Base-by-base conservation (phyloP, 441 rosid genomes). In the Pelargonium exstipulatum region DNA sequence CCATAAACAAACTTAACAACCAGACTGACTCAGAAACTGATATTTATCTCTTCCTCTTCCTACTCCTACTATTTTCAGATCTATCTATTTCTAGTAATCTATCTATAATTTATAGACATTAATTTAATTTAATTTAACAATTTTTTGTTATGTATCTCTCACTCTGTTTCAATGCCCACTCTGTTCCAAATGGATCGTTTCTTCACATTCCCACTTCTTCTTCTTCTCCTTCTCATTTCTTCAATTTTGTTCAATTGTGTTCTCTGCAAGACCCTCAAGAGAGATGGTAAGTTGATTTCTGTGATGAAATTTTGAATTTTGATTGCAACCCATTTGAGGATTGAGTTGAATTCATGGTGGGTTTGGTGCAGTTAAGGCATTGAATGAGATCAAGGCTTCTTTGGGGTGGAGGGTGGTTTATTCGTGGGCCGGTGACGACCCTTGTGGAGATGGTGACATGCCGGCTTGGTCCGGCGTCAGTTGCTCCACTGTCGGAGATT, bases 381-480 rank as follows among this genome's bases (percentile, higher is more conserved):
- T 88, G 80, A 85, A 86, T 77, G 91, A 88, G 74, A 88, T 88
- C 18, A 88, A 88, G 79, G 91, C 94, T 2, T 88, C 94, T 16
- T 84, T 88, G 66, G 94, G 94, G 64, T 88, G 94, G 94, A 83
- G 90, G 73, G 94, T 88, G 69, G 91, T 87, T n/a, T 88, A 88
- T 78, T 77, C 90, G 10, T 88, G 94, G 94, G 82, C 86, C 0
- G 94, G 94, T 71, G 94, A 88, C n/a, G 94, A 88, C 78, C 94
- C 94, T 9, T 88, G 94, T 9, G 94, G 91, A 8, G 94, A 86
- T 74, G 86, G 91, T 17, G 82, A 83, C 64, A 83, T 86, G 73
- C 90, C 84, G 0, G 88, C 91, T 17, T 88, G 94, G 94, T 83
- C 90, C 65, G 91, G 94, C 62, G 91, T 88, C 66, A 88, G 90